These are phyloP conservation scores for Exophiala xenobiotica DNA, from an alignment of 2,329 filamentous ascomycete species.

Conservation along the genomic window DNA sequence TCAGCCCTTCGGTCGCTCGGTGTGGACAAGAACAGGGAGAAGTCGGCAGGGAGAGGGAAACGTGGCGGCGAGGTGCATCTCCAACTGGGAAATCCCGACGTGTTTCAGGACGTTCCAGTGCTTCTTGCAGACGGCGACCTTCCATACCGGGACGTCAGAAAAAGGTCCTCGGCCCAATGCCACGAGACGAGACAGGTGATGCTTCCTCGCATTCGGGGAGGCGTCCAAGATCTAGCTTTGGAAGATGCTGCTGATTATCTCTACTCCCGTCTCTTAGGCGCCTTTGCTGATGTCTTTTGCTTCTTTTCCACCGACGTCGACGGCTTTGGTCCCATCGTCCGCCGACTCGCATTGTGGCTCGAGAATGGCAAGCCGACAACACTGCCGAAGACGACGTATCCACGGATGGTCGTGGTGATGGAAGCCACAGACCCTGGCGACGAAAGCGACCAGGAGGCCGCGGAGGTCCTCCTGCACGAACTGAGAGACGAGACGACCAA, in stretches of 20 bases:
- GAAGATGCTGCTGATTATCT: conserved; percentile 18
- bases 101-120: conserved; percentile 25
- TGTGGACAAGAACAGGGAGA: neutral
- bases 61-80: conserved; percentile 29
- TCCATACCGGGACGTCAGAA: conserved; percentile 12
- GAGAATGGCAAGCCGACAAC: conserved; percentile 11
- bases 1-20: conserved; percentile 19
- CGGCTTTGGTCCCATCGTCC: conserved; percentile 29
- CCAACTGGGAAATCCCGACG: conserved; percentile 24
- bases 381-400: conserved; percentile 13
- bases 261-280: conserved; percentile 27
- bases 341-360: conserved; percentile 27
- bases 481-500: conserved; percentile 30
- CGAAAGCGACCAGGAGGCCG: conserved; percentile 26
- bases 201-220: conserved; percentile 10
- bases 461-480: conserved; percentile 29
- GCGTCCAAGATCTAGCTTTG: neutral
- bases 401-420: conserved; percentile 31
- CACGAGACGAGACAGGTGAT: conserved; percentile 20
- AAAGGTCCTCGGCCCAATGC: conserved; percentile 14
- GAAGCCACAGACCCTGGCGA: conserved; percentile 23
- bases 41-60: conserved; percentile 25
- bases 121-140: conserved; percentile 28
- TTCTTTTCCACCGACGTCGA: conserved; percentile 33
- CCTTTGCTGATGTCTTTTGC: conserved; percentile 33